Conservation (phyloP, 345 rosid genomes). For the Orychophragmus violaceus region DNA sequence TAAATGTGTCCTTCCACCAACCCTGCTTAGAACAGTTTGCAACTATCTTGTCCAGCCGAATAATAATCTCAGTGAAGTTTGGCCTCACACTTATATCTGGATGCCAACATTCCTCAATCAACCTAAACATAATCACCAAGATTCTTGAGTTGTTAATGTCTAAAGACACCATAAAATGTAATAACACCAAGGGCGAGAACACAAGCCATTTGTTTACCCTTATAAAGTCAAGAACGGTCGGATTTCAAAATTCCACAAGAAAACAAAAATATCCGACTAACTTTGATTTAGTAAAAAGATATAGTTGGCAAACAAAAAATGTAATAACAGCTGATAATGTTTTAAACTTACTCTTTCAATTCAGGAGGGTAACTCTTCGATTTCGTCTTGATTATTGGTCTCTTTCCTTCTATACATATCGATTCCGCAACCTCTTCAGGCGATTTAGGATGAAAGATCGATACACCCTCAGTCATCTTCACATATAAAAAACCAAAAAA, state of each 20-base stretch:
- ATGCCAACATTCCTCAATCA: constrained; percentile 92
- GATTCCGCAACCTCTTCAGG: constrained; percentile 56
- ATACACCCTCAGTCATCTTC: constrained; percentile 84
- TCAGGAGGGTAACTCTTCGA: constrained; percentile 41
- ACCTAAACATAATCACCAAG: constrained; percentile 34
- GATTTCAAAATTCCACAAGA: too few relatives aligned
- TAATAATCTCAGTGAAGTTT: constrained; percentile 70
- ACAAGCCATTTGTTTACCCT: too few relatives aligned
- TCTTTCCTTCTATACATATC: constrained; percentile 62
- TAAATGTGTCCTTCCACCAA: constrained; percentile 96
- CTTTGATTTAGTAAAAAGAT: too few relatives aligned
- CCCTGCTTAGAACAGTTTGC: constrained; percentile 73
- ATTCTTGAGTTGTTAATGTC: background rate
- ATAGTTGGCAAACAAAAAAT: too few relatives aligned
- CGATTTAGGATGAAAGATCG: constrained; percentile 67
- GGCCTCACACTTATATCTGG: constrained; percentile 57
- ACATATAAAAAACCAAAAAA: constrained; percentile 3
- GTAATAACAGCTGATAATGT: too few relatives aligned
- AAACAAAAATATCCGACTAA: too few relatives aligned
- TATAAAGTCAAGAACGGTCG: too few relatives aligned
- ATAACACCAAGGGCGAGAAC: too few relatives aligned
- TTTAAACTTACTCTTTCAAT: constrained; percentile 81
- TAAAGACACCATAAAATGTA: background rate
- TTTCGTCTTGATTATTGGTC: constrained; percentile 67
- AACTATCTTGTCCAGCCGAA: constrained; percentile 66